These are phyloP conservation scores for Tylopilus balloui DNA, from an alignment of 768 basidiomycete genomes.

Conservation along the genomic window DNA sequence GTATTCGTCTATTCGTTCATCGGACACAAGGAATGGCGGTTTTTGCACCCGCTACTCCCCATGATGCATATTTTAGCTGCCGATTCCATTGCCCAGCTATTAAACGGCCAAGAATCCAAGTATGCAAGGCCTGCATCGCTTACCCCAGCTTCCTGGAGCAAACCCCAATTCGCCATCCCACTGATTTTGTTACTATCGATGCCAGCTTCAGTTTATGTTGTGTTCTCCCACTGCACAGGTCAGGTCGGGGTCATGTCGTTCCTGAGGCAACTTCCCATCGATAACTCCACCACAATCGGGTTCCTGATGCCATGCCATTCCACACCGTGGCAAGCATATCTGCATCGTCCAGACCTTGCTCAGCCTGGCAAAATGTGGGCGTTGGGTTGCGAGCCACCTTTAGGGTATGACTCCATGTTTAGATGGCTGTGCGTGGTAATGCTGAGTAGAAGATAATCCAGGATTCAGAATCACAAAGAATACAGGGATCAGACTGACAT, in stretches of 20 bases:
- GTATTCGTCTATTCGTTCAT: conserved; percentile 67
- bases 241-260: conserved; percentile 74
- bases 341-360: conserved; percentile 69
- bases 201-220: conserved; percentile 62
- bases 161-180: conserved; percentile 30
- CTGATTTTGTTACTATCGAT: conserved; percentile 48
- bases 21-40: conserved; percentile 97
- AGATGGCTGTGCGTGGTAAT: neutral
- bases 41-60: conserved; percentile 88
- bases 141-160: conserved; percentile 11
- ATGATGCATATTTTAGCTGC: conserved; percentile 76
- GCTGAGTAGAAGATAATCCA: conserved; percentile 22
- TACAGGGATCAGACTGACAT: conserved; percentile 80
- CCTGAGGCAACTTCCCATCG: conserved; percentile 50
- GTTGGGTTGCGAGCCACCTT: conserved; percentile 89
- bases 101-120: conserved; percentile 7
- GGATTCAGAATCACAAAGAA: conserved; percentile 41
- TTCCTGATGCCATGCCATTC: conserved; percentile 97
- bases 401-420: conserved; percentile 51
- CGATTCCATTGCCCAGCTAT: conserved; percentile 57
- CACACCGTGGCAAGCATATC: conserved; percentile 84
- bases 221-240: conserved; percentile 72
- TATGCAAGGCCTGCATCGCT: neutral
- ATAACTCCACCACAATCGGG: conserved; percentile 58
- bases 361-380: conserved; percentile 64